These are phyloP conservation scores for Dendrocalamus latiflorus DNA, from an alignment of 202 grass and related monocot species.

Conservation along the genomic window DNA sequence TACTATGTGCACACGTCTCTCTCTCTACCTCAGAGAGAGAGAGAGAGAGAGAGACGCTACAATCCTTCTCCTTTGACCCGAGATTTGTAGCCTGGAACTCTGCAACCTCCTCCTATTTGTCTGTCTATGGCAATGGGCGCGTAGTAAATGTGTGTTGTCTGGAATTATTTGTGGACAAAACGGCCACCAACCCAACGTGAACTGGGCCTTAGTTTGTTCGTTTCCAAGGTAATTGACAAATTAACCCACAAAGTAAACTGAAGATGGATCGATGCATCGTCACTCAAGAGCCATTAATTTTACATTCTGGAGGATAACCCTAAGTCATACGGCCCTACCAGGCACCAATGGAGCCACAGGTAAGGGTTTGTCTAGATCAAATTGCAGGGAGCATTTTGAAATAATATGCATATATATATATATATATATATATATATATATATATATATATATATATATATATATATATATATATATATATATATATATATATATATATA, in stretches of 20 bases:
- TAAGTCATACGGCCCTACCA: no score
- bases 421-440: no score
- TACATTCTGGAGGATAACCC: no score
- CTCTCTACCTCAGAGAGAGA: neutral
- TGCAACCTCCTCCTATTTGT: neutral
- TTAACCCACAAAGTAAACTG: neutral
- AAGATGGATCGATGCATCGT: neutral
- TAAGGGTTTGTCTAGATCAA: no score
- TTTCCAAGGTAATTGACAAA: neutral
- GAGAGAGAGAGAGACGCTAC: neutral
- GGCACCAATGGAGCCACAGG: no score
- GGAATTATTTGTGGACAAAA: constrained; percentile 37
- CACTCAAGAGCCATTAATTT: no score
- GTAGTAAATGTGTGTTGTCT: constrained; percentile 19
- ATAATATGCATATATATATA: no score
- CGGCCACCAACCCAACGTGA: constrained; percentile 12
- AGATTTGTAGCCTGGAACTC: constrained; percentile 15
- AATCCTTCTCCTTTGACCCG: constrained; percentile 5
- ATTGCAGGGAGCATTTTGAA: no score
- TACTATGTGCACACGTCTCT: neutral
- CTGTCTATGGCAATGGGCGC: constrained; percentile 2
- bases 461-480: no score
- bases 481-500: no score
- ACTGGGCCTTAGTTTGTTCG: constrained; percentile 2
- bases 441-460: no score